Evolutionary conservation across 2,329 filamentous ascomycete species (phyloP).

Genomic region (Ophiocordyceps robertsii): DNA sequence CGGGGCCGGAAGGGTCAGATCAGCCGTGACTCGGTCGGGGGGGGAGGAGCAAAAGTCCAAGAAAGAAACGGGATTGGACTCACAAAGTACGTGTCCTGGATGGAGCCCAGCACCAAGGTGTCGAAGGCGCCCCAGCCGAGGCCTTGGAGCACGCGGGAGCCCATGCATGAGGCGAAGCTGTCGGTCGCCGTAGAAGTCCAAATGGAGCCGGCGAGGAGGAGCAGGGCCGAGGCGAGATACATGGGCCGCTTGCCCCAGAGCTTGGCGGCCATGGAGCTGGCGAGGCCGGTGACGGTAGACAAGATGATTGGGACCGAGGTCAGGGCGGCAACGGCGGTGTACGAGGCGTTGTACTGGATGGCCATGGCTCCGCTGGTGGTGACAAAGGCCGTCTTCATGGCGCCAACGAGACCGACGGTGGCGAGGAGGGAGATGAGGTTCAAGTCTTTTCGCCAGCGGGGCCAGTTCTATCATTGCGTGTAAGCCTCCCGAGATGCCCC

Average conservation of each 20-base stretch:
- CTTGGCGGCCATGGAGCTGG: slow-evolving; percentile 27
- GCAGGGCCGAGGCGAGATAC: slow-evolving; percentile 30
- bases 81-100: slow-evolving; percentile 45
- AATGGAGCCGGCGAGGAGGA: slow-evolving; percentile 33
- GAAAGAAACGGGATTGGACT: slow-evolving; percentile 10
- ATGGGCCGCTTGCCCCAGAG: slow-evolving; percentile 39
- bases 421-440: slow-evolving; percentile 33
- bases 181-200: slow-evolving; percentile 33
- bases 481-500: background rate
- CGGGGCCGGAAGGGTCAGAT: background rate
- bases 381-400: slow-evolving; percentile 41
- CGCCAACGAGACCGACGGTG: slow-evolving; percentile 30
- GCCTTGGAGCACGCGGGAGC: slow-evolving; percentile 39
- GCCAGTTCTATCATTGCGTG: slow-evolving; percentile 34
- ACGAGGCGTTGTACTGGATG: slow-evolving; percentile 27
- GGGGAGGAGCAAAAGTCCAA: background rate
- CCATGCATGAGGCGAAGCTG: slow-evolving; percentile 33
- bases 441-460: slow-evolving; percentile 35
- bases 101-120: slow-evolving; percentile 34
- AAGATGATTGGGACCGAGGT: slow-evolving; percentile 40
- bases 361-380: slow-evolving; percentile 32
- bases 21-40: background rate
- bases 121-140: slow-evolving; percentile 48
- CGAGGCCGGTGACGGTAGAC: slow-evolving; percentile 30
- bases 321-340: slow-evolving; percentile 32